Evolutionary conservation across 805 yeast species (phyloP), one percentile per base, ranked within the genome.

Genomic region (Wickerhamomyces bisporus): DNA sequence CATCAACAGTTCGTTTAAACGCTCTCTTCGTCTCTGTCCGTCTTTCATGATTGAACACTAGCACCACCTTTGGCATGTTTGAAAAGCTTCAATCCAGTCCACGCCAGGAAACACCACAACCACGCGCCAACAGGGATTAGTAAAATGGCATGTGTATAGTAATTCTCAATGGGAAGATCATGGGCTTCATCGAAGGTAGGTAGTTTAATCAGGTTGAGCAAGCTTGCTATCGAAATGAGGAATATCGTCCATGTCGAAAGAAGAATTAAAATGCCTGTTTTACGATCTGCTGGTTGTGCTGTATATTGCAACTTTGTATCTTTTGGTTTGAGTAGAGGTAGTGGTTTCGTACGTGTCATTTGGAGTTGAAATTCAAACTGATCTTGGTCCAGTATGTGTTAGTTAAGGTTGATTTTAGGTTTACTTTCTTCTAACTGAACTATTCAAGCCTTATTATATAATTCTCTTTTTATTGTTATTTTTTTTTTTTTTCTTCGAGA

Each of bases 51-150:
- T n/a, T n/a, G n/a, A n/a, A 26, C 14, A 26, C 24, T 33, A 18
- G 65, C 68, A 18, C 75, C 71, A 7, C 87, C 87, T 48, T 78
- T 81, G 17, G 93, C 81, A 53, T 86, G 93, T 39, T 87, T 66
- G 60, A 86, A 86, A 40, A 85, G 62, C 58, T 86, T 86, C 72
- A 85, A 68, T 26, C 93, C 89, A 32, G 79, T 66, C 95, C 95
- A 86, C 10, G 88, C 76, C 4, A 73, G 62, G 9, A 78, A 61
- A 30, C 88, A 76, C 94, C 95, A 85, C 5, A 77, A 57, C 84
- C 85, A 78, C 1, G 60, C 52, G 14, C 62, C 55, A 8, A 63
- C 66, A 5, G 66, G 62, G 11, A 58, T 31, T 20, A 67, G 47
- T 9, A 62, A 36, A 6, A 60, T 16, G 2, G 66, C 52, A 7